phyloP scores from a whole-genome alignment of 768 basidiomycete species.

The Pleurotus ostreatus region DNA sequence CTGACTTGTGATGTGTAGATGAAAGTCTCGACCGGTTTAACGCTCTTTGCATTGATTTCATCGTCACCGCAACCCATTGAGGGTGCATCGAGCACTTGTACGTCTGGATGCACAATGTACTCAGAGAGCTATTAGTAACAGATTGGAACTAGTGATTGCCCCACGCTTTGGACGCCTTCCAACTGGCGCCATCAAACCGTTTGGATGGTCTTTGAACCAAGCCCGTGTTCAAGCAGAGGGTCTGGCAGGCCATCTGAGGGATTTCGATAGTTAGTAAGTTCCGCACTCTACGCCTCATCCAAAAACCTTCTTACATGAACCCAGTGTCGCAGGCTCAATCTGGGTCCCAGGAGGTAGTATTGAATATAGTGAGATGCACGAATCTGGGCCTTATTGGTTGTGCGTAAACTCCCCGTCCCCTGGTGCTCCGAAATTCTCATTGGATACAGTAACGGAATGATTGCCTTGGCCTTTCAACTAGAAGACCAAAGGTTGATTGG shows the following conservation, averaged over 20 bases:
- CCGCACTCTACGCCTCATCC: background rate
- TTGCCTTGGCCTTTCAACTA: slow-evolving; percentile 37
- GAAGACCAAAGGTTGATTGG: slow-evolving; percentile 30
- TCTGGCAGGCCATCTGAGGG: slow-evolving; percentile 35
- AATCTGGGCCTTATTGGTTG: slow-evolving; percentile 42
- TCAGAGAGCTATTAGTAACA: too few species aligned
- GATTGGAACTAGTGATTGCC: slow-evolving; percentile 20
- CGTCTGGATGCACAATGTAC: too few species aligned
- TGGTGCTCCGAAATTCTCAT: background rate
- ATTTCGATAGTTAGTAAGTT: slow-evolving; percentile 35
- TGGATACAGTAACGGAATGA: slow-evolving; percentile 32
- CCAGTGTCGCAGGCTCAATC: slow-evolving; percentile 37
- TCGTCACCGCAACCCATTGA: too few species aligned
- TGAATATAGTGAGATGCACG: slow-evolving; percentile 42
- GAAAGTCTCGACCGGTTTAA: too few species aligned
- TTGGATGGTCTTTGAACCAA: slow-evolving; percentile 35
- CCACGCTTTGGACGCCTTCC: slow-evolving; percentile 28
- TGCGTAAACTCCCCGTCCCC: slow-evolving; percentile 18
- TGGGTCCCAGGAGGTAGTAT: slow-evolving; percentile 38
- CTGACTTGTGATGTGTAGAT: too few species aligned
- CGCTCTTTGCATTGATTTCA: too few species aligned
- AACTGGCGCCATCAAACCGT: slow-evolving; percentile 32
- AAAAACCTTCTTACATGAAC: background rate
- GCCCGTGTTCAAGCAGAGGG: slow-evolving; percentile 38
- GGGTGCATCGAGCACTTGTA: too few species aligned